Evolutionary conservation across 1,284 basidiomycete species (phyloP).

Genomic region (Microstroma glucosiphilum): DNA sequence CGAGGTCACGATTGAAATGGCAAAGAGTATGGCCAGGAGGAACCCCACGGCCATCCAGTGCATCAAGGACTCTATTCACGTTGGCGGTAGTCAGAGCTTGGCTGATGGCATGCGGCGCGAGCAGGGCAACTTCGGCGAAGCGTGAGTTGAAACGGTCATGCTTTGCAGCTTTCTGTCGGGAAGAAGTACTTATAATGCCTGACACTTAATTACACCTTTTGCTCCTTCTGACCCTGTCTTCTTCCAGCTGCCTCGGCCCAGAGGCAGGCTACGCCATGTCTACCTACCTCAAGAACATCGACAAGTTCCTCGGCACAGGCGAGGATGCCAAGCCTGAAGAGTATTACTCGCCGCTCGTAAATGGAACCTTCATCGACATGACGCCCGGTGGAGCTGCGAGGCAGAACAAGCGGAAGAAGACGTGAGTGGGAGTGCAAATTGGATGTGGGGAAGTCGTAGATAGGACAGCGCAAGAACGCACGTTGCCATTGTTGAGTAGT

Average conservation of each 20-base stretch:
- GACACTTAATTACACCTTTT: neutral
- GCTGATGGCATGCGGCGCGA: slow-evolving; percentile 11
- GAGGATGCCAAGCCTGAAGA: slow-evolving; percentile 1
- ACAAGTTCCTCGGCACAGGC: slow-evolving; percentile 7
- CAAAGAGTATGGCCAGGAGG: slow-evolving; percentile 4
- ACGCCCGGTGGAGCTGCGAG: slow-evolving; percentile 9
- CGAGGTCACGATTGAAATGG: slow-evolving; percentile 5
- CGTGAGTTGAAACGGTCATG: neutral
- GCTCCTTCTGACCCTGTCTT: neutral
- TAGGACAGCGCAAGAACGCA: too few species aligned
- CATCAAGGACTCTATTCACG: slow-evolving; percentile 14
- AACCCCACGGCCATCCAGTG: slow-evolving; percentile 11
- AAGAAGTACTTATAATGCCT: neutral
- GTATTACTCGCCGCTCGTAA: neutral
- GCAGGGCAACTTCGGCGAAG: slow-evolving; percentile 11
- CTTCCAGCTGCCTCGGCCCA: slow-evolving; percentile 4
- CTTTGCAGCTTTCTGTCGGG: neutral
- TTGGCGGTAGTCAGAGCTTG: neutral
- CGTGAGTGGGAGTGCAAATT: too few species aligned
- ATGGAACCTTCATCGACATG: slow-evolving; percentile 10
- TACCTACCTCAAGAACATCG: slow-evolving; percentile 9
- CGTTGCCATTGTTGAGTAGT: too few species aligned
- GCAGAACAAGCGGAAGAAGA: slow-evolving; percentile 2
- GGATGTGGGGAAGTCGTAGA: too few species aligned
- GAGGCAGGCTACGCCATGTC: slow-evolving; percentile 8